A percentile compares a stretch with the other conserved stretches of the same genome.
Evolutionary conservation across 2,329 filamentous ascomycete genomes (phyloP).

Genomic region (Hypoxylon sp.): DNA sequence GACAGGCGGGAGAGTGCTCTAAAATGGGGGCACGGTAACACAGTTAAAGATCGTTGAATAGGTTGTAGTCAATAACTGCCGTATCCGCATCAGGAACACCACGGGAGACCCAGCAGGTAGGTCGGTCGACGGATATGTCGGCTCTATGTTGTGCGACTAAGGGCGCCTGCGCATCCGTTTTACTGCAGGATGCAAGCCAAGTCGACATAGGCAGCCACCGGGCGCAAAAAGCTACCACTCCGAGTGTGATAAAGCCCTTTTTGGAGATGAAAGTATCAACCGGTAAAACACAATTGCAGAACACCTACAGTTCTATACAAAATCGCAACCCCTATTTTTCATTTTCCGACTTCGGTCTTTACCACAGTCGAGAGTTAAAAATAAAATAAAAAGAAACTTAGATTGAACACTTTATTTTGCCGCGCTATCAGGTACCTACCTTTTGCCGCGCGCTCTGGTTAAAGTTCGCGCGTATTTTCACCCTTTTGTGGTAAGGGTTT

Average conservation of each 20-base stretch:
- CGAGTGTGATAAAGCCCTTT: not conserved
- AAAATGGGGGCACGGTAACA: not conserved
- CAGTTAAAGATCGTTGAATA: not conserved
- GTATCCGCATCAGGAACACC: not conserved
- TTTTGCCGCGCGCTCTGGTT: conserved; percentile 14
- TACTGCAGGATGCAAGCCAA: conserved; percentile 22
- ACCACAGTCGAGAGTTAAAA: not conserved
- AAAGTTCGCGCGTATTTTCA: conserved; percentile 1
- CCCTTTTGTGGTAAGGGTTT: not conserved
- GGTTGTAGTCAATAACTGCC: not conserved
- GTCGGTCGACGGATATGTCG: conserved; percentile 23
- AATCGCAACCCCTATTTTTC: conserved; percentile 12
- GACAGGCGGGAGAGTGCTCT: not conserved
- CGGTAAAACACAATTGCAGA: conserved; percentile 5
- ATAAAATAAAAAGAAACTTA: not conserved
- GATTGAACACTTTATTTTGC: conserved; percentile 3
- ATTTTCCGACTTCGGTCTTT: conserved; percentile 11
- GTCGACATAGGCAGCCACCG: conserved; percentile 4
- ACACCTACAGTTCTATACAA: not conserved
- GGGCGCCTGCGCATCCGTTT: conserved; percentile 14
- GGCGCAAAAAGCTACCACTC: not conserved
- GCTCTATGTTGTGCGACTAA: conserved; percentile 24
- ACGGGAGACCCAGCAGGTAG: not conserved
- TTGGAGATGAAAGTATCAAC: conserved; percentile 6
- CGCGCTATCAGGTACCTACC: conserved; percentile 12